Evolutionary conservation across 2,329 filamentous ascomycete species (phyloP).

Genomic region (Sclerotinia nivalis): DNA sequence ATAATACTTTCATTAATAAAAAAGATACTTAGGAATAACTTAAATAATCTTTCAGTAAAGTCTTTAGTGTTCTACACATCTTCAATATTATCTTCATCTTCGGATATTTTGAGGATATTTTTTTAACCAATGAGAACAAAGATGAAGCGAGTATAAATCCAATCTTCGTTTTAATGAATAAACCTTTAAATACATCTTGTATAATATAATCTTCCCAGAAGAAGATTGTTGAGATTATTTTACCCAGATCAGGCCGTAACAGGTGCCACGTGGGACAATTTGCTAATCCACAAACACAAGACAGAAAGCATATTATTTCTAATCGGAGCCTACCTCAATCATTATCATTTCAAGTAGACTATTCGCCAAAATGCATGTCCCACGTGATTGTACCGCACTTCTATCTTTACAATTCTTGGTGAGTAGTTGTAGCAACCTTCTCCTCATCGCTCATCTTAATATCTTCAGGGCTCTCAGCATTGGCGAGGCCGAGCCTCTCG

Average conservation of each 20-base stretch:
- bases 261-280: not conserved
- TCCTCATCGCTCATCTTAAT: slow-evolving; percentile 15
- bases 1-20: slow-evolving; percentile 30
- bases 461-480: slow-evolving; percentile 38
- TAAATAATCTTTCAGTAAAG: slow-evolving; percentile 38
- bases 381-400: not conserved
- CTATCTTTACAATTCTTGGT: slow-evolving; percentile 3
- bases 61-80: slow-evolving; percentile 38
- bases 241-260: not conserved
- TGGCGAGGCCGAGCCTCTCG: slow-evolving; percentile 32
- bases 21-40: slow-evolving; percentile 42
- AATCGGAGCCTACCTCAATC: not conserved
- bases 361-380: not conserved
- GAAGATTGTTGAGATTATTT: not conserved
- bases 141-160: slow-evolving; percentile 12
- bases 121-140: not conserved
- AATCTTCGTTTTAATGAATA: slow-evolving; percentile 21
- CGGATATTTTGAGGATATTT: not conserved
- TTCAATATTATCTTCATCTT: slow-evolving; percentile 38
- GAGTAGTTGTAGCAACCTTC: slow-evolving; percentile 10
- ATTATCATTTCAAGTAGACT: not conserved
- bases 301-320: not conserved
- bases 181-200: slow-evolving; percentile 7
- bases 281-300: too few species aligned
- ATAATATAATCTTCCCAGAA: slow-evolving; percentile 17